Evolutionary conservation across 257 asterid species (phyloP).

Genomic region (Nicotiana tomentosiformis): DNA sequence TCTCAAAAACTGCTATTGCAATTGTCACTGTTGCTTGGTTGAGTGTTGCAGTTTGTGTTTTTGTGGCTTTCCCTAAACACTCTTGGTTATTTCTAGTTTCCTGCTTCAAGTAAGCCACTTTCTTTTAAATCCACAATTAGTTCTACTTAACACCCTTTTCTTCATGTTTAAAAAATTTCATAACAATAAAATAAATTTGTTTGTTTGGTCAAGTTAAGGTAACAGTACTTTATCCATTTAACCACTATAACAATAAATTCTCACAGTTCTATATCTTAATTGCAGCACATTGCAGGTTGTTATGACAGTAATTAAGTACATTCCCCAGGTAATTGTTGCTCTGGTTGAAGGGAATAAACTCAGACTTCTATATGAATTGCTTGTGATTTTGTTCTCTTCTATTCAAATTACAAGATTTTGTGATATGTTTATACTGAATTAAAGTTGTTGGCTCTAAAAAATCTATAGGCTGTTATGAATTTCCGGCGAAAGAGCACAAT

Average conservation of each 20-base stretch:
- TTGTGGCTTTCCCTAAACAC: constrained; percentile 57
- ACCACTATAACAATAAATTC: neutral
- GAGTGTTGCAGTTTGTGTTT: constrained; percentile 62
- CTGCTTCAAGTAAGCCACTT: constrained; percentile 72
- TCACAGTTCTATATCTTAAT: neutral
- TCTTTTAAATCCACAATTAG: neutral
- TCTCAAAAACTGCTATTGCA: constrained; percentile 44
- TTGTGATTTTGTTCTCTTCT: neutral
- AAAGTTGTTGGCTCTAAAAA: neutral
- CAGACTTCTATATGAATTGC: neutral
- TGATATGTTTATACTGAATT: neutral
- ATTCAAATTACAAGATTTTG: neutral
- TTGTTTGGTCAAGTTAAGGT: neutral
- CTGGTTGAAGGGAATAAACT: neutral
- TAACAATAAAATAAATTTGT: neutral
- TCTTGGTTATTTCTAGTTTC: constrained; percentile 90
- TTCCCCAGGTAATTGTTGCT: constrained; percentile 67
- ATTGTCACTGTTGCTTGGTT: constrained; percentile 60
- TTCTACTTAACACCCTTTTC: neutral
- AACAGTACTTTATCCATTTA: no score
- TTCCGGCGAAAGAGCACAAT: constrained; percentile 73
- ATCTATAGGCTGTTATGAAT: constrained; percentile 57
- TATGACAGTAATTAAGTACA: constrained; percentile 85
- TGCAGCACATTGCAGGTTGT: constrained; percentile 79
- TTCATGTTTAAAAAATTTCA: neutral